Evolutionary conservation across 2,329 filamentous ascomycete genomes (phyloP).

Genomic region (Aspergillus candidus): DNA sequence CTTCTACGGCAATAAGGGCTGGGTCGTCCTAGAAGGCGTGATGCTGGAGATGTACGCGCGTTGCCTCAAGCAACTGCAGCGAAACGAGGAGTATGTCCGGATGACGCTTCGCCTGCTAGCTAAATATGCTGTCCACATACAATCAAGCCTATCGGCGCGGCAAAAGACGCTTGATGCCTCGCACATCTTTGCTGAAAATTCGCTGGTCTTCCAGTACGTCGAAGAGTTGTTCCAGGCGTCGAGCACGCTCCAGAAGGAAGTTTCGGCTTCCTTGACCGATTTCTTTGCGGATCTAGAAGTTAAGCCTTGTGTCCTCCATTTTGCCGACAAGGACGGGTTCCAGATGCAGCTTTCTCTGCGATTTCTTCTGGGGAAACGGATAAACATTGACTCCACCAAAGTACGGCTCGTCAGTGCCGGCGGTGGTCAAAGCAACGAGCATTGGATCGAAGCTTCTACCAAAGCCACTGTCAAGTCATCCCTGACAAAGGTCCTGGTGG

Average conservation of each 20-base stretch:
- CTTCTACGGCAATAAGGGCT: conserved; percentile 70
- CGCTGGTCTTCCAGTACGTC: conserved; percentile 30
- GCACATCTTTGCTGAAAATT: conserved; percentile 24
- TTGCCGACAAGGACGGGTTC: conserved; percentile 68
- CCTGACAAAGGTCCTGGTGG: conserved; percentile 46
- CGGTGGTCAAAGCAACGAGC: conserved; percentile 53
- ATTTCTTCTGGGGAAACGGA: conserved; percentile 65
- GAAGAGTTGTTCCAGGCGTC: conserved; percentile 45
- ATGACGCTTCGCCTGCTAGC: conserved; percentile 62
- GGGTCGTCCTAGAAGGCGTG: conserved; percentile 72
- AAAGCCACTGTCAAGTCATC: conserved; percentile 51
- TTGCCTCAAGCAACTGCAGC: conserved; percentile 71
- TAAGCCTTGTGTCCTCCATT: conserved; percentile 62
- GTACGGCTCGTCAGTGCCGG: conserved; percentile 55
- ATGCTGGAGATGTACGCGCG: conserved; percentile 81
- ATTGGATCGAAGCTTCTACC: conserved; percentile 54
- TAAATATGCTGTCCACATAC: conserved; percentile 30
- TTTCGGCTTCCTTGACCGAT: conserved; percentile 61
- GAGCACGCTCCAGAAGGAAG: conserved; percentile 51
- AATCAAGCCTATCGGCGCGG: conserved; percentile 25
- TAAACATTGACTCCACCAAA: conserved; percentile 60
- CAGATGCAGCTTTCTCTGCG: conserved; percentile 60
- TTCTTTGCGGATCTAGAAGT: conserved; percentile 69
- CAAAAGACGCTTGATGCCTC: conserved; percentile 28
- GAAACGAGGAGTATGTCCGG: conserved; percentile 71